Conservation (phyloP, 805 yeast species). For the Pichia gijzeniarum region DNA sequence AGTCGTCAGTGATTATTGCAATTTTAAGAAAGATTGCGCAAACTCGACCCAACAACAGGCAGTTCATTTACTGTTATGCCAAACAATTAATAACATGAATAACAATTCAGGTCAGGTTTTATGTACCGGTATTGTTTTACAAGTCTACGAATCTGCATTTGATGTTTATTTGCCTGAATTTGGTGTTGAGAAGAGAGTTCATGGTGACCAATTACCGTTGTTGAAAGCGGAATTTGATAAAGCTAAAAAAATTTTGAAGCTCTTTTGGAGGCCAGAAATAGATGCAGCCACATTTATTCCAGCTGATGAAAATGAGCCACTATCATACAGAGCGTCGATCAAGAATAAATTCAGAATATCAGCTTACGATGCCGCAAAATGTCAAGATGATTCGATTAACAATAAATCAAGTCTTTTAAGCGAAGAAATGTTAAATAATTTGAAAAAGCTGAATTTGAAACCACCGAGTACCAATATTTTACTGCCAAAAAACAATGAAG, state of each 20-base stretch:
- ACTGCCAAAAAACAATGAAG: conserved; percentile 17
- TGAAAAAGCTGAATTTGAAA: conserved; percentile 42
- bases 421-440: conserved; percentile 41
- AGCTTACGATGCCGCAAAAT: conserved; percentile 62
- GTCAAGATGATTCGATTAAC: conserved; percentile 36
- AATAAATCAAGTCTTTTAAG: conserved; percentile 27
- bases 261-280: conserved; percentile 88
- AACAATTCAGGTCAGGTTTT: conserved; percentile 73
- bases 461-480: conserved; percentile 13
- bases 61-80: conserved; percentile 76
- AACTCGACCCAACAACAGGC: conserved; percentile 92
- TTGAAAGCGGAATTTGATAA: conserved; percentile 89
- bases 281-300: conserved; percentile 91
- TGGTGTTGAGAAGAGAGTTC: conserved; percentile 93
- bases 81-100: conserved; percentile 71
- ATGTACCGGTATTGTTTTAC: conserved; percentile 80
- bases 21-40: conserved; percentile 93
- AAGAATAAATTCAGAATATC: conserved; percentile 73
- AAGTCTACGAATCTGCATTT: conserved; percentile 93
- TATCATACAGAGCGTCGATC: conserved; percentile 70
- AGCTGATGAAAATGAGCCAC: conserved; percentile 75
- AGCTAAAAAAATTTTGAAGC: conserved; percentile 56
- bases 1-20: conserved; percentile 85
- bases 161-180: conserved; percentile 89
- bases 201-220: conserved; percentile 93